Base-by-base conservation (phyloP, 163 green algal genomes). In the Scenedesmus sp. region DNA sequence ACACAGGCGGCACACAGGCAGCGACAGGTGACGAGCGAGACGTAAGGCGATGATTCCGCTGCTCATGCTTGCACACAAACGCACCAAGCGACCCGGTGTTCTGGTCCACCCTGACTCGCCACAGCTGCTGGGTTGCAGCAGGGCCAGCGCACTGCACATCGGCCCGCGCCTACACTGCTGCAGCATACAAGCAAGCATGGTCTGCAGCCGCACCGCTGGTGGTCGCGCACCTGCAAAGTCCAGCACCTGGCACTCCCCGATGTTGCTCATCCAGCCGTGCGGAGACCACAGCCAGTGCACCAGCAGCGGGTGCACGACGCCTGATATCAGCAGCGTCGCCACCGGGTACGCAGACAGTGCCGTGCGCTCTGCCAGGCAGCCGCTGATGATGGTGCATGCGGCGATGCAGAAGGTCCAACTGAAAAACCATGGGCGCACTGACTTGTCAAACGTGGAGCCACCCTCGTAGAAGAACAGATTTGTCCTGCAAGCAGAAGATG, bases 361-460 rank as follows among this genome's bases (percentile, higher is more conserved):
- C 26, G 93, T 96, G 42, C 95, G 90, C 88, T 97, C 95, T 24
- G 95, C 95, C 2, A 97, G 89, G 65, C 95, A 96, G 44, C 95
- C 95, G 42, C 82, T 92, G 49, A 96, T 93, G 88, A 97, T 97
- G 89, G 95, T 96, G 72, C 94, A 90, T 26, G 91, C 82, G 51
- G 91, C 94, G 40, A 96, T 94, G 43, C 79, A 89, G 84, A 96
- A 97, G 15, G 92, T 94, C 89, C 93, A 97, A 70, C 92, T 88
- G 93, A 95, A 96, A 49, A 96, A 94, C 92, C 94, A 96, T 0
- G 92, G 92, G 16, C 85, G 65, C 24, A 35, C 78, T 26, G 33
- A 61, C 49, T 61, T 88, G 73, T 43, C 84, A 30, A 18, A 73
- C 40, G 72, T 79, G 6, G 33, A 43, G 30, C 30, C n/a, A 26